These are phyloP conservation scores for Aphanomyces euteiches DNA, from an alignment of 352 stramenopile genomes.

Conservation along the genomic window DNA sequence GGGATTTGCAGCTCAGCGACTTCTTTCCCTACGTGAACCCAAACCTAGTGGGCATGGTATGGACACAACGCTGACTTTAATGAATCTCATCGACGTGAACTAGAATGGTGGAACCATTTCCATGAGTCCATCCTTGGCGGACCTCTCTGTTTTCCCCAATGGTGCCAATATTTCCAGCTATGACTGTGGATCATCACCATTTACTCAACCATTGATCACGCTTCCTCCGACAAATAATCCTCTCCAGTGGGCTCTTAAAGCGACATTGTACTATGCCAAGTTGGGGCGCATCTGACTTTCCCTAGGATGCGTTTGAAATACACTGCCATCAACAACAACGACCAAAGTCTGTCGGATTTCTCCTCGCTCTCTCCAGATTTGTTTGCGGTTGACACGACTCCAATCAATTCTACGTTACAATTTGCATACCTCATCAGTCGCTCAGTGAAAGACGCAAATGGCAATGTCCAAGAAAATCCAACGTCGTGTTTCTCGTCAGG, in stretches of 20 bases:
- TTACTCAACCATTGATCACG: constrained; percentile 1
- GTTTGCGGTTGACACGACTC: not conserved
- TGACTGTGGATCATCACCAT: constrained; percentile 9
- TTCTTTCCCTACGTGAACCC: constrained; percentile 21
- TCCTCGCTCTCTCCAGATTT: not conserved
- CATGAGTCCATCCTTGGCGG: not conserved
- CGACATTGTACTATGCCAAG: constrained; percentile 10
- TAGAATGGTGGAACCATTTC: constrained; percentile 11
- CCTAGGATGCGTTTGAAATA: constrained; percentile 19
- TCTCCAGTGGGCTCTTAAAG: constrained; percentile 24
- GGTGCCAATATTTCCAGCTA: not conserved
- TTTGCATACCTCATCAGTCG: constrained; percentile 3
- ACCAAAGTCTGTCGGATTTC: constrained; percentile 17
- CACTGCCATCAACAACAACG: constrained; percentile 25
- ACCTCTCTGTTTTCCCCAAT: constrained; percentile 13
- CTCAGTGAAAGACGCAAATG: not conserved
- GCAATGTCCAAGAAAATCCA: not conserved
- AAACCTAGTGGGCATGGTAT: constrained; percentile 12
- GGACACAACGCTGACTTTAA: not conserved
- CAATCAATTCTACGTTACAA: not conserved
- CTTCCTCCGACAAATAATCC: constrained; percentile 21
- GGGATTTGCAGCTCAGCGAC: constrained; percentile 18
- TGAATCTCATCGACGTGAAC: not conserved
- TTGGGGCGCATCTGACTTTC: not conserved
- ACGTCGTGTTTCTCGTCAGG: no score